phyloP scores from a whole-genome alignment of 2,329 filamentous ascomycete genomes.

The Aspergillus uvarum region DNA sequence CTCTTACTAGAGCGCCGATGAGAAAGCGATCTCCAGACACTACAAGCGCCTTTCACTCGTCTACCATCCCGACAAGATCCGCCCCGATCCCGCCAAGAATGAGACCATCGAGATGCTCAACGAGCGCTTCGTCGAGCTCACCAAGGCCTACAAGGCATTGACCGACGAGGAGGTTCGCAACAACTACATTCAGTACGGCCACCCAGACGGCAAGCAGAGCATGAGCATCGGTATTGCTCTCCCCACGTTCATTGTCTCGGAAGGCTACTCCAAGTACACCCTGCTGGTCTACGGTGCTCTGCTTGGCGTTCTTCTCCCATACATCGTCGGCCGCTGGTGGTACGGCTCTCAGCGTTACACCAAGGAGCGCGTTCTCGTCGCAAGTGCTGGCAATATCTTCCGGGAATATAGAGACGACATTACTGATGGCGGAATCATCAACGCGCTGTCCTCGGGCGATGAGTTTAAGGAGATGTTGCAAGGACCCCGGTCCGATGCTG shows the following conservation, averaged over 20 bases:
- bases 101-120: conserved; percentile 83
- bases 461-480: conserved; percentile 78
- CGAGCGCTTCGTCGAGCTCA: conserved; percentile 86
- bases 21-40: conserved; percentile 88
- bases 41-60: conserved; percentile 85
- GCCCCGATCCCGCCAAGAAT: conserved; percentile 80
- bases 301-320: conserved; percentile 86
- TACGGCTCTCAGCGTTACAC: conserved; percentile 92
- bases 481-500: conserved; percentile 75
- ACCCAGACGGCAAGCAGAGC: conserved; percentile 97
- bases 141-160: conserved; percentile 95
- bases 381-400: conserved; percentile 93
- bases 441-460: conserved; percentile 77
- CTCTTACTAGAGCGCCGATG: conserved; percentile 64
- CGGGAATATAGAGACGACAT: conserved; percentile 85
- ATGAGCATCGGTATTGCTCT: conserved; percentile 97
- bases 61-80: conserved; percentile 90
- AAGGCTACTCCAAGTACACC: conserved; percentile 94
- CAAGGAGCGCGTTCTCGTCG: conserved; percentile 88
- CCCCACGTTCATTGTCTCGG: conserved; percentile 86
- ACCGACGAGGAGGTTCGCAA: conserved; percentile 97
- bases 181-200: conserved; percentile 93
- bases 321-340: conserved; percentile 96
- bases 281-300: conserved; percentile 84
- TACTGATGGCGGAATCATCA: conserved; percentile 74